Percentiles rank a stretch among this genome's conserved stretches.
Evolutionary conservation across 352 stramenopile species (phyloP).

Genomic region (Pythium inflatum): DNA sequence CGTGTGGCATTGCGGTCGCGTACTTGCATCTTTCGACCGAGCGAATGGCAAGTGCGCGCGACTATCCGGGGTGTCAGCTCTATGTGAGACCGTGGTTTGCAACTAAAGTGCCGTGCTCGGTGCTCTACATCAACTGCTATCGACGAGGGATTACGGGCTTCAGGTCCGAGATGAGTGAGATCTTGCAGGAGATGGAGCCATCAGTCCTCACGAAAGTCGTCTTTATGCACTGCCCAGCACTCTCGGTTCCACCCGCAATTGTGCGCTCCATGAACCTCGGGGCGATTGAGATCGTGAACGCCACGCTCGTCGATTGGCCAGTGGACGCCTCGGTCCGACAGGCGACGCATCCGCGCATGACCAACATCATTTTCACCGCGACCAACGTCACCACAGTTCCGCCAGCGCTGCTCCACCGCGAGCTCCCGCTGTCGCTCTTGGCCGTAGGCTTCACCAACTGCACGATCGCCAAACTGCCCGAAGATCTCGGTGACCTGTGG

Average conservation of each 20-base stretch:
- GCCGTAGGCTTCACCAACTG: conserved; percentile 17
- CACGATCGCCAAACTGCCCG: conserved; percentile 3
- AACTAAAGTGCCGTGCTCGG: background rate
- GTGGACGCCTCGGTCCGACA: background rate
- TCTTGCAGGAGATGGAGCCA: background rate
- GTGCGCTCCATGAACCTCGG: conserved; percentile 11
- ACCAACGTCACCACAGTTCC: conserved; percentile 4
- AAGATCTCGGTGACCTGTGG: conserved; percentile 18
- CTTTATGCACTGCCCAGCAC: conserved; percentile 22
- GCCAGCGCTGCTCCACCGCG: background rate
- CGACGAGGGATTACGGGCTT: background rate
- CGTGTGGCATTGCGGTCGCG: too few species aligned
- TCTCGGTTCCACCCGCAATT: conserved; percentile 12
- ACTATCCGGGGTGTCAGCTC: background rate
- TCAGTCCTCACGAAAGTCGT: background rate
- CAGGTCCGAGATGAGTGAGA: background rate
- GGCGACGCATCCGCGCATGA: background rate
- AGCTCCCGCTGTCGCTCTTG: background rate
- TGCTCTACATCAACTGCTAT: background rate
- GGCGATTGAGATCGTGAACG: conserved; percentile 9
- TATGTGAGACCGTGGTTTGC: conserved; percentile 16
- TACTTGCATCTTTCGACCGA: too few species aligned
- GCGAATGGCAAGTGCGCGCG: background rate
- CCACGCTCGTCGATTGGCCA: conserved; percentile 23
- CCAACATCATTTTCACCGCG: background rate